These are phyloP conservation scores for Podospora pseudoanserina DNA, from an alignment of 495 filamentous ascomycete genomes.

Conservation along the genomic window DNA sequence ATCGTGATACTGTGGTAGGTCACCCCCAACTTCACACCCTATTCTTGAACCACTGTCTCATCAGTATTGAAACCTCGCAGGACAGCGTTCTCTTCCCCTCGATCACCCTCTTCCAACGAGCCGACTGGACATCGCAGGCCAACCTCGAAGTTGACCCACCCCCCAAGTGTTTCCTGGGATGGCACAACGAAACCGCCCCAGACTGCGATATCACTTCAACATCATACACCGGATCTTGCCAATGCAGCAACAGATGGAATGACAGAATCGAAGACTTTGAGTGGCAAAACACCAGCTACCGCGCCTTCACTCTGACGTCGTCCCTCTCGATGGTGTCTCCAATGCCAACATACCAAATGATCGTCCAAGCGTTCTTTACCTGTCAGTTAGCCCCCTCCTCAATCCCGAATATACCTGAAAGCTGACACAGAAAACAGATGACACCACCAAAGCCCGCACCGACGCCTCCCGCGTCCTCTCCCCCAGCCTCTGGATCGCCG, in stretches of 20 bases:
- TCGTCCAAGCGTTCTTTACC: constrained; percentile 15
- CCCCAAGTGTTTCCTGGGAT: constrained; percentile 20
- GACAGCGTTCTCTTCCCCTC: constrained; percentile 13
- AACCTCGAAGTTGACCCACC: neutral
- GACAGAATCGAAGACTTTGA: constrained; percentile 8
- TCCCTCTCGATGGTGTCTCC: constrained; percentile 10
- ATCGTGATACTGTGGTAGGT: constrained; percentile 14
- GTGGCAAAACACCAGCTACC: constrained; percentile 16
- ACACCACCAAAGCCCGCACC: constrained; percentile 10
- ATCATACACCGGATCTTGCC: constrained; percentile 1
- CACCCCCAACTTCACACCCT: neutral
- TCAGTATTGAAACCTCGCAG: neutral
- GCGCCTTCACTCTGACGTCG: constrained; percentile 8
- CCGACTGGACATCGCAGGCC: constrained; percentile 15
- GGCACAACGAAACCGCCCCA: constrained; percentile 13
- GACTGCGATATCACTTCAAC: neutral
- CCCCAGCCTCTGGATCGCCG: constrained; percentile 19
- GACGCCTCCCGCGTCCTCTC: constrained; percentile 16
- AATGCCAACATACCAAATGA: constrained; percentile 7
- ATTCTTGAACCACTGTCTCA: neutral
- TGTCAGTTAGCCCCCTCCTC: neutral
- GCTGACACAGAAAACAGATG: constrained; percentile 4
- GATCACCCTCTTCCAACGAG: constrained; percentile 15
- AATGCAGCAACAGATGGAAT: constrained; percentile 10
- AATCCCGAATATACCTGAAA: neutral